phyloP scores from a whole-genome alignment of 139 green algal species.

The Coelastrella sp. region DNA sequence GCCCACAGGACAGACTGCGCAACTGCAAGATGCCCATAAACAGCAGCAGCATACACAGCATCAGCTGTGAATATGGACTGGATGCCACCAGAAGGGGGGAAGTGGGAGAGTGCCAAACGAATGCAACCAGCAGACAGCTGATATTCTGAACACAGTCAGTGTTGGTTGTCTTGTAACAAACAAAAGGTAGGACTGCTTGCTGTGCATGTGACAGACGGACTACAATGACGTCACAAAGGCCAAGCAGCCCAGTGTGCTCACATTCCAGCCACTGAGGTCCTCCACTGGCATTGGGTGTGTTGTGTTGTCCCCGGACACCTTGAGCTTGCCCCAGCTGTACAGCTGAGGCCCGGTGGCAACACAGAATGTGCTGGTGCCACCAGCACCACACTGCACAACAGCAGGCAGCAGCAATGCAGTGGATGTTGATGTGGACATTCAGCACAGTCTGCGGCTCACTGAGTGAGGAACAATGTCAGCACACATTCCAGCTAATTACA shows the following conservation, averaged over 20 bases:
- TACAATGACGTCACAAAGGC: no score
- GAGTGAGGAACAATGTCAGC: no score
- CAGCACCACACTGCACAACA: slow-evolving; percentile 47
- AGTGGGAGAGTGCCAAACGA: no score
- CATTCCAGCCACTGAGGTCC: slow-evolving; percentile 90
- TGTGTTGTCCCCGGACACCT: slow-evolving; percentile 86
- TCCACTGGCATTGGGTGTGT: slow-evolving; percentile 89
- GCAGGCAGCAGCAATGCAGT: neutral
- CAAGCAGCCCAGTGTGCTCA: slow-evolving; percentile 33
- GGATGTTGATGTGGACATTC: neutral
- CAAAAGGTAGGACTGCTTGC: neutral
- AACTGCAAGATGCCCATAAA: slow-evolving; percentile 50
- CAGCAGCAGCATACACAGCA: neutral
- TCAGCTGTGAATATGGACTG: no score
- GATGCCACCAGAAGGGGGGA: no score
- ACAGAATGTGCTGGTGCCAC: slow-evolving; percentile 76
- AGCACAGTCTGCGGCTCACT: no score
- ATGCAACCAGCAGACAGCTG: no score
- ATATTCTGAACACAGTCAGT: no score
- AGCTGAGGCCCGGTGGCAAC: slow-evolving; percentile 80
- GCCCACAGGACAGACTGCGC: slow-evolving; percentile 82
- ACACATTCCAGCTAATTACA: no score
- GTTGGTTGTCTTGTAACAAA: neutral
- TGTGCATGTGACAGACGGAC: no score
- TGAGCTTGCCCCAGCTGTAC: slow-evolving; percentile 95